Evolutionary conservation across 139 green algal genomes (phyloP).

Genomic region (Astrephomene gubernaculifera): DNA sequence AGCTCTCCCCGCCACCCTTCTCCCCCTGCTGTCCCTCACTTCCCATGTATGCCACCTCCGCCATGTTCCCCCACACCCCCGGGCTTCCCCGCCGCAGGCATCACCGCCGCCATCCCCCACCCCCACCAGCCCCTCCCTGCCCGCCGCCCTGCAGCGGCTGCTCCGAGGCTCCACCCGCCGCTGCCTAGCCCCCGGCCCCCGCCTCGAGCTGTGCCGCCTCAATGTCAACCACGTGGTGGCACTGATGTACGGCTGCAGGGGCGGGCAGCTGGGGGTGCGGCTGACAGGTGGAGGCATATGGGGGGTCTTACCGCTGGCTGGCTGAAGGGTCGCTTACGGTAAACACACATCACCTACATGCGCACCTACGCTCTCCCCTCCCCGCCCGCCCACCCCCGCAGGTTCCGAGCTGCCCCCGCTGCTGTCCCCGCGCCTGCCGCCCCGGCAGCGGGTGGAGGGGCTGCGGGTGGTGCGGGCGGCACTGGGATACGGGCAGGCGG

Average conservation of each 20-base stretch:
- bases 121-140: background rate
- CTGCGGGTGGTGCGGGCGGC: conserved; percentile 10
- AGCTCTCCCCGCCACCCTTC: background rate
- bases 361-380: background rate
- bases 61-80: background rate
- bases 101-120: background rate
- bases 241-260: conserved; percentile 23
- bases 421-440: background rate
- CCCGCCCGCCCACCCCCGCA: background rate
- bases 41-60: too few species aligned
- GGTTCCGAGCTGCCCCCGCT: conserved; percentile 21
- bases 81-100: background rate
- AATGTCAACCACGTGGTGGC: conserved; percentile 19
- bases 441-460: background rate
- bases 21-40: background rate
- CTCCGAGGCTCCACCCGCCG: background rate
- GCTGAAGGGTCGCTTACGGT: too few species aligned
- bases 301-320: background rate
- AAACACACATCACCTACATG: too few species aligned
- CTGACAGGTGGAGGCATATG: background rate
- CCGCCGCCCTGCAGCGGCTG: background rate
- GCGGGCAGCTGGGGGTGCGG: background rate
- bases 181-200: background rate
- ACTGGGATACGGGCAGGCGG: conserved; percentile 32
- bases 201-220: background rate